Evolutionary conservation across 1,284 basidiomycete genomes (phyloP), one percentile per base, ranked within the genome.

Genomic region (Tranzscheliella williamsii): DNA sequence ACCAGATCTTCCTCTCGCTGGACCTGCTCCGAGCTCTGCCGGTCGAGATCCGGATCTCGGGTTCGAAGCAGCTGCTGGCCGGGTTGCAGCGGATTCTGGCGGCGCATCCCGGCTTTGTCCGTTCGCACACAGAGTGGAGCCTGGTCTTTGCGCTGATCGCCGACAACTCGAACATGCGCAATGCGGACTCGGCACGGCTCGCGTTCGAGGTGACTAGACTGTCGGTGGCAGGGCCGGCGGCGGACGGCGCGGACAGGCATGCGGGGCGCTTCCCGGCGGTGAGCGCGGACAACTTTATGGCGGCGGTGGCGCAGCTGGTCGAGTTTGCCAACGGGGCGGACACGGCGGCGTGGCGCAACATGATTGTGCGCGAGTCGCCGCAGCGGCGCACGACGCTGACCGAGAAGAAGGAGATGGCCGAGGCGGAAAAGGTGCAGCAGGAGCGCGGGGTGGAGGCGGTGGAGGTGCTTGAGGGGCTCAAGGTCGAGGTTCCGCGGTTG

Each of bases 1-100:
- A 97, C 78, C 92, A 96, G 79, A 84, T 97, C 20, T 96, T 91
- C 79, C 83, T 95, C 39, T 90, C 93, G 0, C 86, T 99, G 54
- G 94, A 97, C 72, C 82, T 92, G 18, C 82, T 98, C 8, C 85
- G 90, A 8, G 85, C 86, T 18, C 80, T 98, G 8, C 90, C 93
- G 1, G 81, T 85, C 2, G 77, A 81, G 4, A 85, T 93, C 9
- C 84, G 90, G n/a, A 88, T 84, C 57, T 86, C 89, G 0, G 87
- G 94, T 2, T 89, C 90, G 5, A 90, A 96, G 74, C 92, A 96
- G 78, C 84, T 96, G 26, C 85, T 92, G 45, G 85, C 87, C 4
- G 95, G 95, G 0, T 82, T 97, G 12, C 83, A 85, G 24, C 79
- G 86, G 49, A 85, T 98, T 32, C 80, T 95, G 23, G 84, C 87